Base-by-base conservation (phyloP, 176 grass and related monocot species). In the Aegilops tauschii region DNA sequence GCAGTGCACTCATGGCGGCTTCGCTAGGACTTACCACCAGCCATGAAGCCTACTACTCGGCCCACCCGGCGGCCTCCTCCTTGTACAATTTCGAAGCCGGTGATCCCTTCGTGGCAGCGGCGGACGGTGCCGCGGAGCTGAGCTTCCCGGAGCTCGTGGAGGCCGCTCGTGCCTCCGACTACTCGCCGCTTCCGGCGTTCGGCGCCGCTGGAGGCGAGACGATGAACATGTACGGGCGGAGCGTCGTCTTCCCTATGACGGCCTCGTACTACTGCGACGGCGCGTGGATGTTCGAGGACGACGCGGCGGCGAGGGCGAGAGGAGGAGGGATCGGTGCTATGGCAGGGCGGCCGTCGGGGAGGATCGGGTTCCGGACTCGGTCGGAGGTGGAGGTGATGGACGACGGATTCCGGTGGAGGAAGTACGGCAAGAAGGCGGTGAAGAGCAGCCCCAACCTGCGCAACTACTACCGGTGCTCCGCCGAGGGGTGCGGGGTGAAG, bases 321-420 rank as follows among this genome's bases (percentile, higher is more conserved):
- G 17, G 29, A 42, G 28, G 36, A 10, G 17, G 28, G 63, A 8
- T 12, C 18, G 12, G 12, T 32, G 20, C 9, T 1, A 5, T 9
- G 39, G 3, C 8, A 3, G 37, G 70, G 71, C 40, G 71, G n/a
- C 5, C 71, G 73, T 25, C 83, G 25, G 76, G 58, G 30, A 88
- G 86, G 79, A 97, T 99, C 39, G 97, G 94, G 66, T 99, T 99
- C 83, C 90, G 91, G 87, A 99, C 88, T 18, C 72, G 92, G 88
- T 94, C 94, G n/a, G 94, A 90, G 56, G 80, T 97, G 69, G 97
- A 99, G 45, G 78, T 94, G 20, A 72, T 97, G 56, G 97, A 99
- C 82, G 97, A 99, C 58, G 97, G 97, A 21, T 99, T 93, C 92
- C 94, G 91, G 88, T 99, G 97, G 97, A 83, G 97, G 82, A 99